Conservation (phyloP, 306 rosid genomes). For the Leucaena leucocephala region DNA sequence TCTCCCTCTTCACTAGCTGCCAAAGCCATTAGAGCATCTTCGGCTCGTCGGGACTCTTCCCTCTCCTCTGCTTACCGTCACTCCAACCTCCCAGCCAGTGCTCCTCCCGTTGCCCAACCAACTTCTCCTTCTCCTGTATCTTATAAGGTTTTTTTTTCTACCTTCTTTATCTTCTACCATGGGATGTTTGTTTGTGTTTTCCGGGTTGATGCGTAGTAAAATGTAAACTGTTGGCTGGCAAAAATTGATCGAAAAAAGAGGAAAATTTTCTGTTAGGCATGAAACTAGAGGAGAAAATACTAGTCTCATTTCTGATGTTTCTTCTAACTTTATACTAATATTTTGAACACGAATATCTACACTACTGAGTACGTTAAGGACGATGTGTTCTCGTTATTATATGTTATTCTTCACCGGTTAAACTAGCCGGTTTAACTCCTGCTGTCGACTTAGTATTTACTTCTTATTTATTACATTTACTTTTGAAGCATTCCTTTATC, state of each 20-base stretch:
- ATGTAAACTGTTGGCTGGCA: background rate
- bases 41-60: constrained; percentile 85
- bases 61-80: constrained; percentile 84
- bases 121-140: constrained; percentile 5
- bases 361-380: background rate
- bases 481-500: constrained; percentile 1
- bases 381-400: background rate
- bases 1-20: constrained; percentile 82
- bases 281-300: background rate
- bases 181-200: background rate
- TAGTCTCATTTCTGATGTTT: background rate
- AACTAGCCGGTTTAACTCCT: background rate
- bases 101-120: constrained; percentile 36
- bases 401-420: background rate
- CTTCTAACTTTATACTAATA: background rate
- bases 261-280: background rate
- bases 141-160: constrained; percentile 37
- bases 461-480: background rate
- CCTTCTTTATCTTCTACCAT: background rate
- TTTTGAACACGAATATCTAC: background rate
- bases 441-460: background rate
- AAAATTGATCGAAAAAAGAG: background rate
- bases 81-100: constrained; percentile 45
- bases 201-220: background rate
- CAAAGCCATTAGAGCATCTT: constrained; percentile 89